Evolutionary conservation across 108 stramenopile species (phyloP), one percentile per base, ranked within the genome.

Genomic region (Conticribra weissflogii): DNA sequence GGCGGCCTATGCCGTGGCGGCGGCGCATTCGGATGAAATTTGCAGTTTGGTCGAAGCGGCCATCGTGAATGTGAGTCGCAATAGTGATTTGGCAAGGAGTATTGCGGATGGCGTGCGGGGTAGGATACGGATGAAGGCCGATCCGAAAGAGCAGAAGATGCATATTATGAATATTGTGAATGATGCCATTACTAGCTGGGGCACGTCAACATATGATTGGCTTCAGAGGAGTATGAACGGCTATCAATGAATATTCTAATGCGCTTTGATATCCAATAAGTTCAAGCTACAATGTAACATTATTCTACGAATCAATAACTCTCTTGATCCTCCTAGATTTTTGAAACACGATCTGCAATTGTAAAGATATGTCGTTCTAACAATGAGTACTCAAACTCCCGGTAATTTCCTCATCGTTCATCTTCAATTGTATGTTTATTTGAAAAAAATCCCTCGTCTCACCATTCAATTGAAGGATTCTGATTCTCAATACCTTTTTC

Each of bases 161-260:
- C 92, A 93, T 59, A 76, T 96, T 27, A 88, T 90, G 87, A 86
- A 90, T 23, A 81, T 96, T 48, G 92, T 96, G 1, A 88, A 86
- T 55, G 83, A 87, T 34, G 89, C 94, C 15, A 82, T 86, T 44
- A 93, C 88, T n/a, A 87, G 84, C 52, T 91, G 88, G 90, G 87
- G 88, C 12, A 91, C 91, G 15, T 72, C 87, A 24, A 92, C 94
- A 2, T 96, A 96, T 63, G 94, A 96, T 66, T 92, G 91, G 94
- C 70, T 93, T 21, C 94, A 96, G 66, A 85, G 81, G 59, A 91
- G 85, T 57, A 96, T 96, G 94, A 93, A 96, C 78, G 94, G 94
- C n/a, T 96, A 96, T 66, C 85, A 88, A 87, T 94, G 63, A 65
- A n/a, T 2, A 48, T 27, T 7, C 2, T 21, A 5, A 57, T 2